Base-by-base conservation (phyloP, 2,329 filamentous ascomycete genomes). In the Pseudopithomyces maydicus region DNA sequence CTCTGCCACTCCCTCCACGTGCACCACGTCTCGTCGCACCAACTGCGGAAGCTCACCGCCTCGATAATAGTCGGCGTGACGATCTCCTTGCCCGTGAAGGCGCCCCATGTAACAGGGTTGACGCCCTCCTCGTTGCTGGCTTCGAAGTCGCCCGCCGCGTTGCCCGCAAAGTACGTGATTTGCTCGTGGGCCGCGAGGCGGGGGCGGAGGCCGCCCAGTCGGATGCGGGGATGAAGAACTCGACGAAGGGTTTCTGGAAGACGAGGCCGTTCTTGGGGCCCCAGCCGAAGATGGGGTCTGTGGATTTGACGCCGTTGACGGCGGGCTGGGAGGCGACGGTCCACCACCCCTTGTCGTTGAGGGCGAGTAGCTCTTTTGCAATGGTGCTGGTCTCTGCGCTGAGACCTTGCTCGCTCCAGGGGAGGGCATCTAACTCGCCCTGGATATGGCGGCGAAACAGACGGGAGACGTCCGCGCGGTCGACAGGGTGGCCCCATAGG, bases 211-310 rank as follows among this genome's bases (percentile, higher is more conserved):
- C 74, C 15, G 79, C 76, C 88, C 92, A 98, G 73, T 94, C 90
- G 0, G 83, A 76, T 0, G 82, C 79, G 0, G 93, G 88, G 56
- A 96, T 80, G 82, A 99, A 99, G 79, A 98, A 92, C 75, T 99
- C 95, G 50, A 99, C 92, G 76, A 99, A 99, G 0, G 94, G 90
- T 78, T 98, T 99, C 72, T 99, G 95, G 81, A 97, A 99, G 46
- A 98, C 92, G 74, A 96, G 98, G 17, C 95, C 95, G 68, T 93
- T 88, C 48, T 85, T 85, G 0, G 95, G 95, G 1, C 95, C 95
- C 95, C 95, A 99, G 61, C 95, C 95, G 68, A 96, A 97, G 19
- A 91, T 85, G 3, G 84, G 78, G 73, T 99, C 87, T 46, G 84
- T 86, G 26, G 90, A 96, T 35, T 84, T 85, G 19, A 93, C 79